Percentiles rank a stretch among this genome's conserved stretches.
Evolutionary conservation across 495 filamentous ascomycete genomes (phyloP).

Genomic region (Tuber aestivum): DNA sequence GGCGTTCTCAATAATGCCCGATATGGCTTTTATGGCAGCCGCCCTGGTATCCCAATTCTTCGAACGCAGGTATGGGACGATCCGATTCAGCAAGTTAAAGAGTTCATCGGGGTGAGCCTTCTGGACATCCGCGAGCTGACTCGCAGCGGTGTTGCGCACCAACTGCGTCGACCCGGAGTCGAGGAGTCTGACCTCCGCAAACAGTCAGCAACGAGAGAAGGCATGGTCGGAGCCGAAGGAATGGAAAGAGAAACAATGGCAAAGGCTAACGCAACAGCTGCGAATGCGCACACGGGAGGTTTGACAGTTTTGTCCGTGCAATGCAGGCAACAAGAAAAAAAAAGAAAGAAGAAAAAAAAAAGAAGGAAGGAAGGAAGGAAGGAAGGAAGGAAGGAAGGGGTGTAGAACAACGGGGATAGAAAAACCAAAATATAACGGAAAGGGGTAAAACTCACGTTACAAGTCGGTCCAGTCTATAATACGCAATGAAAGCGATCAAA

Average conservation of each 20-base stretch:
- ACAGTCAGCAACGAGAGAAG: constrained; percentile 35
- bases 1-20: constrained; percentile 85
- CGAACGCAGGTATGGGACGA: constrained; percentile 83
- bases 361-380: neutral
- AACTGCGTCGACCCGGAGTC: constrained; percentile 92
- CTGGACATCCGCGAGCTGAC: constrained; percentile 93
- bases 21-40: constrained; percentile 85
- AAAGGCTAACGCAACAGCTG: constrained; percentile 15
- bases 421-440: constrained; percentile 23
- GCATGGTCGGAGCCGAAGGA: neutral
- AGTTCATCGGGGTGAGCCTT: constrained; percentile 95
- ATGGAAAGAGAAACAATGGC: neutral
- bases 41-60: constrained; percentile 94
- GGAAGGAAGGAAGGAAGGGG: neutral
- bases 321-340: neutral
- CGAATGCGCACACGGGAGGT: constrained; percentile 11
- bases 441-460: constrained; percentile 68
- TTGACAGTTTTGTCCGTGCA: constrained; percentile 32
- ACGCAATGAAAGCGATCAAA: constrained; percentile 32
- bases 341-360: neutral
- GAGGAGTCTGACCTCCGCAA: constrained; percentile 58
- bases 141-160: constrained; percentile 91
- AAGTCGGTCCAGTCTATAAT: constrained; percentile 72
- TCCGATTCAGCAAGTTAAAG: constrained; percentile 92
- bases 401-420: neutral